These are phyloP conservation scores for Bipolaris zeicola DNA, from an alignment of 2,329 filamentous ascomycete species.

Conservation along the genomic window DNA sequence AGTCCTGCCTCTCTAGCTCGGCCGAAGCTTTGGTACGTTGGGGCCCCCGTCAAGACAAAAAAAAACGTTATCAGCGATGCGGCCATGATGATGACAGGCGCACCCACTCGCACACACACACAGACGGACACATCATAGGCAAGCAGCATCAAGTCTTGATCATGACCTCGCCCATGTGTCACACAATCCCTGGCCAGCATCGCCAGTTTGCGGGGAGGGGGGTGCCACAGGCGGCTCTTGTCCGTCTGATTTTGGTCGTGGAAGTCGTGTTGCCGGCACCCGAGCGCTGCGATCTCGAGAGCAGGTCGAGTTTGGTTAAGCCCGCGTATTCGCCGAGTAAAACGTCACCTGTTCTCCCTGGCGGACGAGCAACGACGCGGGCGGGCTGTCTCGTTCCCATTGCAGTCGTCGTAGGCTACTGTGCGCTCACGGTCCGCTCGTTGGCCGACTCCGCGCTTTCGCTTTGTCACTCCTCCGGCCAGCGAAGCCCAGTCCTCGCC, in stretches of 20 bases:
- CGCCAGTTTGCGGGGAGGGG: not conserved
- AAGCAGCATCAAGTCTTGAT: slow-evolving; percentile 11
- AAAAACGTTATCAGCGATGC: slow-evolving; percentile 26
- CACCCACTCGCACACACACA: not conserved
- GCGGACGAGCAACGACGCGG: slow-evolving; percentile 20
- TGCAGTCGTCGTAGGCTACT: slow-evolving; percentile 21
- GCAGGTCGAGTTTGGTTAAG: slow-evolving; percentile 10
- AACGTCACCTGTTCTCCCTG: slow-evolving; percentile 26
- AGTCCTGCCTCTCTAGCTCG: slow-evolving; percentile 15
- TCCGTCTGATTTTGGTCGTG: slow-evolving; percentile 31
- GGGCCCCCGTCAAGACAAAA: slow-evolving; percentile 15
- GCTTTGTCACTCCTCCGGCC: slow-evolving; percentile 41
- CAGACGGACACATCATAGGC: not conserved
- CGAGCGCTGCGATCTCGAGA: slow-evolving; percentile 21
- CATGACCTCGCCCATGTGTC: slow-evolving; percentile 20
- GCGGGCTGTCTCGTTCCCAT: slow-evolving; percentile 11
- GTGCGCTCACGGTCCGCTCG: slow-evolving; percentile 30
- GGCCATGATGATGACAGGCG: slow-evolving; percentile 10
- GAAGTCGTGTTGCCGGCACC: slow-evolving; percentile 25
- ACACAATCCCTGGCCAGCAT: not conserved
- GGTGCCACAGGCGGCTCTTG: slow-evolving; percentile 4
- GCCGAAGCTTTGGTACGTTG: slow-evolving; percentile 26
- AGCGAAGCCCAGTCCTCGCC: slow-evolving; percentile 42
- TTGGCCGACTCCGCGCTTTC: slow-evolving; percentile 39
- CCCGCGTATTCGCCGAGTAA: slow-evolving; percentile 21